phyloP scores from a whole-genome alignment of 441 rosid genomes.

The Pelargonium fulgidum region DNA sequence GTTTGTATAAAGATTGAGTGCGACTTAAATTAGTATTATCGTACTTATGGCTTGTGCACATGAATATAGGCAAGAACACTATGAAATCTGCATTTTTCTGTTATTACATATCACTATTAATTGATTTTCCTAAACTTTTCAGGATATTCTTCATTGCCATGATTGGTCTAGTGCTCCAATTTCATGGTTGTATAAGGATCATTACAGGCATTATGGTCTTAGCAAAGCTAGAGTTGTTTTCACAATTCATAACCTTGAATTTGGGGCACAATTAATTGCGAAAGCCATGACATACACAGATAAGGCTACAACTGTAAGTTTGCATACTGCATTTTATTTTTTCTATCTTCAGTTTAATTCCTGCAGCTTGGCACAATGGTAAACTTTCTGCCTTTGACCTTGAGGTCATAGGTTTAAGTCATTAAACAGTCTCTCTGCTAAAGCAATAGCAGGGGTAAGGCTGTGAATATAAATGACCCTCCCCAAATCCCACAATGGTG shows the following conservation, averaged over 20 bases:
- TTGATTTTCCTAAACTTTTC: constrained; percentile 25
- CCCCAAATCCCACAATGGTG: no score
- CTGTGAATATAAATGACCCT: no score
- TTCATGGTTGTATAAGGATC: constrained; percentile 81
- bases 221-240: constrained; percentile 78
- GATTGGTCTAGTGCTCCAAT: constrained; percentile 98
- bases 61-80: not conserved
- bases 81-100: constrained; percentile 9
- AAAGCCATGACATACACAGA: constrained; percentile 80
- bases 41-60: not conserved
- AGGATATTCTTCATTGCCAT: constrained; percentile 97
- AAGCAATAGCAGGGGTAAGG: no score
- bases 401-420: not conserved
- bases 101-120: constrained; percentile 8
- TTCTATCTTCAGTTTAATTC: not conserved
- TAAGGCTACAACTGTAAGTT: constrained; percentile 82
- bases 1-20: not conserved
- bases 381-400: no score
- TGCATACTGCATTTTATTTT: constrained; percentile 14
- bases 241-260: constrained; percentile 94
- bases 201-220: constrained; percentile 68
- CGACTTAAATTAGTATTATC: not conserved
- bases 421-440: no score
- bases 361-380: no score
- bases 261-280: constrained; percentile 60